Evolutionary conservation across 2,329 filamentous ascomycete species (phyloP), one percentile per base, ranked within the genome.

Genomic region (Paecilomyces fulvus): DNA sequence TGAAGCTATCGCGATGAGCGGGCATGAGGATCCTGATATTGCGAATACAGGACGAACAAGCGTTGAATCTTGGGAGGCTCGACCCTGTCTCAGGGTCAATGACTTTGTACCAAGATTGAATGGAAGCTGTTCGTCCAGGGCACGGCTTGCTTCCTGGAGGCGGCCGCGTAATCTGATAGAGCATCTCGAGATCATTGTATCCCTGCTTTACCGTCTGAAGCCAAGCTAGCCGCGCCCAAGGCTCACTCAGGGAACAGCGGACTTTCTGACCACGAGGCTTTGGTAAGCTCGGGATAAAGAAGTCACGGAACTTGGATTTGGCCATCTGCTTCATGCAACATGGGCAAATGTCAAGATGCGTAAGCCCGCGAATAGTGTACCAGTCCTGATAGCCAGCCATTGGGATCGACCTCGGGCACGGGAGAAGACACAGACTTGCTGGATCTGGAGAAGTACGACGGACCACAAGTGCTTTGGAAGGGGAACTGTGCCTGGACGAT

Each of bases 221-320:
- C 84, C 88, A 95, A 0, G 91, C 91, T 43, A 96, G 84, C 28
- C 89, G 85, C 64, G 90, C 87, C 90, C 91, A 96, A 0, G 87
- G 83, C 11, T 83, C 80, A 30, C 89, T 89, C 71, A 96, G 90
- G 61, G 91, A 87, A 73, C 92, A 97, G 50, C 81, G 78, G 7
- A 89, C 79, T 50, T 82, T 78, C 46, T 79, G 76, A 12, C 82
- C 80, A 2, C 79, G 75, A 3, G 83, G 77, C 14, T 84, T 82
- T 28, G 79, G 75, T 30, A 83, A 79, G 33, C 83, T 82, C 2
- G 80, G 79, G 10, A 85, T 75, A 64, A 96, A 90, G 31, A 84
- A 77, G 14, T 82, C 78, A 1, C 83, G 79, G 67, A 89, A 95
- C 20, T 82, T 78, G 0, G 89, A 88, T 23, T 82, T 80, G 62